Conservation (phyloP, 2,329 filamentous ascomycete species). For the Cladophialophora psammophila region DNA sequence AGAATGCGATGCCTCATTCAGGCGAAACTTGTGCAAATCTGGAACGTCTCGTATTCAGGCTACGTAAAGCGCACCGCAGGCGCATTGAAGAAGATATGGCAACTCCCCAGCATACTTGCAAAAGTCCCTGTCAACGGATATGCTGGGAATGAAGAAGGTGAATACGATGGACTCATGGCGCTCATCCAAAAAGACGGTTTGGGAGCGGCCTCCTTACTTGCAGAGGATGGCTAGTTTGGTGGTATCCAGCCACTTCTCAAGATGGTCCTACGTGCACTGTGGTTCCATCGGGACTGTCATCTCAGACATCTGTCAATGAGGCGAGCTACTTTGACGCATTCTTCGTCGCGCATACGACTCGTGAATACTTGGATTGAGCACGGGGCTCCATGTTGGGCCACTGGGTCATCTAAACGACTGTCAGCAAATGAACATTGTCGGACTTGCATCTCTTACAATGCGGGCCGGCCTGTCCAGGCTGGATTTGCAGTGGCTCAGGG, state of each 20-base stretch:
- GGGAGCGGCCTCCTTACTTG: constrained; percentile 15
- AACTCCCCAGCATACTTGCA: constrained; percentile 24
- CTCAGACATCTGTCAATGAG: constrained; percentile 43
- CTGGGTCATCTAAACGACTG: constrained; percentile 36
- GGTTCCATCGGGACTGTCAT: not conserved
- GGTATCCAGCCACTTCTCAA: not conserved
- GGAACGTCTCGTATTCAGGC: constrained; percentile 35
- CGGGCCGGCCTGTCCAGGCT: constrained; percentile 29
- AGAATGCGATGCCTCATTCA: constrained; percentile 30
- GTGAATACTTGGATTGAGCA: constrained; percentile 44
- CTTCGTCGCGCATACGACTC: constrained; percentile 43
- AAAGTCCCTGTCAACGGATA: not conserved
- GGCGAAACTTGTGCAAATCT: constrained; percentile 29
- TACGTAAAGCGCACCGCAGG: constrained; percentile 28
- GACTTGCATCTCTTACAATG: constrained; percentile 35
- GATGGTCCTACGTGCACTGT: not conserved
- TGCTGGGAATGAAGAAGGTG: not conserved
- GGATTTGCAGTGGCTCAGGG: constrained; percentile 20
- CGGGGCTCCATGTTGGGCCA: constrained; percentile 42
- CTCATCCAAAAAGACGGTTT: constrained; percentile 29
- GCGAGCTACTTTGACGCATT: constrained; percentile 43
- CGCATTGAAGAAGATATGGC: constrained; percentile 32
- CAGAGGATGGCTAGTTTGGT: constrained; percentile 11
- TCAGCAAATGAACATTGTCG: constrained; percentile 6
- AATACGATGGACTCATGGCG: constrained; percentile 33